Conservation (phyloP, 352 stramenopile genomes). For the Pythium oligandrum region DNA sequence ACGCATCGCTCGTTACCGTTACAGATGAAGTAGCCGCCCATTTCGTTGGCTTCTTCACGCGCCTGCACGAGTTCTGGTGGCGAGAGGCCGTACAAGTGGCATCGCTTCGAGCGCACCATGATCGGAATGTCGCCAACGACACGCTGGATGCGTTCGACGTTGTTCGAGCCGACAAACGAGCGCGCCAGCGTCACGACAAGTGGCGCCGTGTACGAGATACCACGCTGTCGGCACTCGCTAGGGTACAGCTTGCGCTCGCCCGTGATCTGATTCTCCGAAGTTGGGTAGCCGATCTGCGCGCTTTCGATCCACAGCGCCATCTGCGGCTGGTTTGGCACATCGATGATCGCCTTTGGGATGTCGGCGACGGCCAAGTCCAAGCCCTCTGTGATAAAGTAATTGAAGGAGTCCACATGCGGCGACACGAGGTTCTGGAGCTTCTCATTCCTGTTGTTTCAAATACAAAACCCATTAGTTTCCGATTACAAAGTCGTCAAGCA, state of each 20-base stretch:
- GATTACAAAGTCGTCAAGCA: conserved; percentile 1
- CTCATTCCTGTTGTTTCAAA: conserved; percentile 41
- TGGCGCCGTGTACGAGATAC: conserved; percentile 94
- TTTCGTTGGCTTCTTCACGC: conserved; percentile 94
- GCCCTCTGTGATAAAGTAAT: conserved; percentile 97
- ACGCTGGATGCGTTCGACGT: conserved; percentile 78
- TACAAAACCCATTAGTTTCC: conserved; percentile 13
- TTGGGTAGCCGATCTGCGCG: conserved; percentile 91
- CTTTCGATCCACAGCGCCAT: conserved; percentile 91
- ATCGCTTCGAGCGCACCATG: conserved; percentile 96
- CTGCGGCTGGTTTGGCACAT: conserved; percentile 83
- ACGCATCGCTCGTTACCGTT: conserved; percentile 99
- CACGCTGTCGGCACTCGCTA: conserved; percentile 95
- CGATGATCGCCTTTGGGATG: conserved; percentile 87
- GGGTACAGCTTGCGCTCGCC: conserved; percentile 86
- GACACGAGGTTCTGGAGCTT: conserved; percentile 89
- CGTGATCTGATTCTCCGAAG: conserved; percentile 77
- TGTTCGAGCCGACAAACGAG: conserved; percentile 73
- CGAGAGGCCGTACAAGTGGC: conserved; percentile 89
- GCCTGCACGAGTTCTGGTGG: conserved; percentile 86
- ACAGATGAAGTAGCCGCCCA: conserved; percentile 99
- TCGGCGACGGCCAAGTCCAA: conserved; percentile 90
- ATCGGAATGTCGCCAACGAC: conserved; percentile 96
- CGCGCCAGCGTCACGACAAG: conserved; percentile 92
- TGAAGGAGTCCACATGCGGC: conserved; percentile 98